These are phyloP conservation scores for Flaveria floridana DNA, from an alignment of 140 eudicot species.

Conservation along the genomic window DNA sequence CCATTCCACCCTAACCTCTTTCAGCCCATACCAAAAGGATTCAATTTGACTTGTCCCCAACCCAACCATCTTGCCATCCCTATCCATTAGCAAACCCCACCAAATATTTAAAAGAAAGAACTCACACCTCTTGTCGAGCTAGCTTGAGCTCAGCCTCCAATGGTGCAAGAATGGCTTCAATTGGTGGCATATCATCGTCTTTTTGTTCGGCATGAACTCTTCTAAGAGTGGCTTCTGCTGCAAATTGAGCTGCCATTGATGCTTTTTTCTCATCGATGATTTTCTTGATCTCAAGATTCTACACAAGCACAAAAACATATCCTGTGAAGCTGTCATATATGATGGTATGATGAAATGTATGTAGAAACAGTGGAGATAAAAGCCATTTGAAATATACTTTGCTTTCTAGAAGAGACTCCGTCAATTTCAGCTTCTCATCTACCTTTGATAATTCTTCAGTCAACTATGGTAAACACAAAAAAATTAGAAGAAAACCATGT, in stretches of 20 bases:
- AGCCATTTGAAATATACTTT: conserved; percentile 49
- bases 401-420: conserved; percentile 87
- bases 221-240: conserved; percentile 76
- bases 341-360: conserved; percentile 12
- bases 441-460: conserved; percentile 82
- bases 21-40: background rate
- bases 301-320: conserved; percentile 28
- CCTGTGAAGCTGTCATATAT: conserved; percentile 11
- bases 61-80: background rate
- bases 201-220: conserved; percentile 84
- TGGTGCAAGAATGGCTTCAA: conserved; percentile 66
- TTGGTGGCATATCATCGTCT: conserved; percentile 89
- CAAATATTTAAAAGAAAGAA: conserved; percentile 9
- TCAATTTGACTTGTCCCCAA: background rate
- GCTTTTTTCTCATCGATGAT: conserved; percentile 78
- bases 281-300: conserved; percentile 74
- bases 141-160: conserved; percentile 97
- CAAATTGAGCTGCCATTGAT: conserved; percentile 87
- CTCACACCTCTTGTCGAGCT: conserved; percentile 80
- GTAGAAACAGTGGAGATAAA: conserved; percentile 21
- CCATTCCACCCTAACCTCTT: background rate
- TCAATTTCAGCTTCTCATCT: conserved; percentile 88
- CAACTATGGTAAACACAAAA: conserved; percentile 43
- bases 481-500: conserved; percentile 18
- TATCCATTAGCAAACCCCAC: background rate